A percentile compares a stretch with the other conserved stretches of the same genome.
phyloP scores from a whole-genome alignment of 257 asterid genomes.

The Catharanthus roseus region DNA sequence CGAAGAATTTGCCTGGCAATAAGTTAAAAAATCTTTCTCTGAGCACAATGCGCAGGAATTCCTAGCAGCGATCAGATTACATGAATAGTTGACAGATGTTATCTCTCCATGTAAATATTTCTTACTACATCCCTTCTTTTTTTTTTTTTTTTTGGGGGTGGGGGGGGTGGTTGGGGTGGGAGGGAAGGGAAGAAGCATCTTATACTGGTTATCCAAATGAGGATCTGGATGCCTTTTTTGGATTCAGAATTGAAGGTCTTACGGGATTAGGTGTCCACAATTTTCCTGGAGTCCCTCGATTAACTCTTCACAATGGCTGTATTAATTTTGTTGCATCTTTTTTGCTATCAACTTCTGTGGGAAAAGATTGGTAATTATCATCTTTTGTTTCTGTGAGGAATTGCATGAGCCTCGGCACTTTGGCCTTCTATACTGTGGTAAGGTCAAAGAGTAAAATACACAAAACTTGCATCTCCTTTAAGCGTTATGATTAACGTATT shows the following conservation, averaged over 20 bases:
- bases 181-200: too few species aligned
- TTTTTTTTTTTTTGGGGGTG: neutral
- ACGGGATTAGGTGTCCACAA: neutral
- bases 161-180: too few species aligned
- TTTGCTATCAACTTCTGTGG: neutral
- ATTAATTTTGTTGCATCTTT: neutral
- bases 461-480: neutral
- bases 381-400: neutral
- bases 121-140: neutral
- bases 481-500: neutral
- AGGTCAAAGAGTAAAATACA: neutral
- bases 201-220: neutral
- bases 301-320: neutral
- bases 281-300: neutral
- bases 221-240: neutral
- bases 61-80: neutral
- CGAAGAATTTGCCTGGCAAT: neutral
- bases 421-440: neutral
- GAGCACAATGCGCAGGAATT: neutral
- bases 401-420: neutral
- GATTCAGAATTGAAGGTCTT: neutral
- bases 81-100: neutral
- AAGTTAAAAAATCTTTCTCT: neutral
- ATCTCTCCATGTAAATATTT: neutral
- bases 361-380: neutral